Conservation (phyloP, 2,329 filamentous ascomycete species). For the Ophiostoma sp. region DNA sequence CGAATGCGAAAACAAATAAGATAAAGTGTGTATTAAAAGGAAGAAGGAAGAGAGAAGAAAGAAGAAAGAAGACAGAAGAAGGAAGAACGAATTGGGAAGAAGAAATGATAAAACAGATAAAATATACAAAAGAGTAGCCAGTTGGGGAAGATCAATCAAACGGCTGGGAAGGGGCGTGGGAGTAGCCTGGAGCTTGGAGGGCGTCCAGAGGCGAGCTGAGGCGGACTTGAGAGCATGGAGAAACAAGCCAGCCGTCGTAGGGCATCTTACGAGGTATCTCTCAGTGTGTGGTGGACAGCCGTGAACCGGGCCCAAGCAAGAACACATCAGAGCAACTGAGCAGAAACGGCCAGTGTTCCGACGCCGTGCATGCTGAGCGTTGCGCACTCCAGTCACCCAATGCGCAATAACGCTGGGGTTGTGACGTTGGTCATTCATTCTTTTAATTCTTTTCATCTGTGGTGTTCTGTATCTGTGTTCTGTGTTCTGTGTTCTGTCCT, state of each 20-base stretch:
- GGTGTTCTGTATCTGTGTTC: neutral
- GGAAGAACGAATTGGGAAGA: conserved; percentile 8
- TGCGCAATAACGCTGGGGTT: neutral
- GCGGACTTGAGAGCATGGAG: neutral
- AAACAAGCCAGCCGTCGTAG: too few relatives aligned
- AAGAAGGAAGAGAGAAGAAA: neutral
- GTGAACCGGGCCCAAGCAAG: neutral
- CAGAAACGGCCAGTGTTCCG: neutral
- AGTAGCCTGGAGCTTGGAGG: conserved; percentile 7
- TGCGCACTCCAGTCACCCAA: conserved; percentile 6
- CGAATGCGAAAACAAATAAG: neutral
- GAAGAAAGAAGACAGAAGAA: conserved; percentile 7
- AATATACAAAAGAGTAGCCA: conserved; percentile 6
- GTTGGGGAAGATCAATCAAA: conserved; percentile 9
- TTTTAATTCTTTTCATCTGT: neutral
- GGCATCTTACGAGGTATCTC: too few relatives aligned
- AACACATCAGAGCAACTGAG: neutral
- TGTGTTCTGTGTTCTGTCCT: neutral
- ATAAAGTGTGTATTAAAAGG: neutral
- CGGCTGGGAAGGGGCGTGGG: conserved; percentile 9
- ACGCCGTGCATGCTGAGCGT: neutral
- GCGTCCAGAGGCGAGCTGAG: conserved; percentile 3
- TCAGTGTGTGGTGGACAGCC: too few relatives aligned
- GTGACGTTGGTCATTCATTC: neutral
- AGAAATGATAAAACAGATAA: conserved; percentile 11